Evolutionary conservation across 108 stramenopile genomes (phyloP).

Genomic region (Fistulifera solaris): DNA sequence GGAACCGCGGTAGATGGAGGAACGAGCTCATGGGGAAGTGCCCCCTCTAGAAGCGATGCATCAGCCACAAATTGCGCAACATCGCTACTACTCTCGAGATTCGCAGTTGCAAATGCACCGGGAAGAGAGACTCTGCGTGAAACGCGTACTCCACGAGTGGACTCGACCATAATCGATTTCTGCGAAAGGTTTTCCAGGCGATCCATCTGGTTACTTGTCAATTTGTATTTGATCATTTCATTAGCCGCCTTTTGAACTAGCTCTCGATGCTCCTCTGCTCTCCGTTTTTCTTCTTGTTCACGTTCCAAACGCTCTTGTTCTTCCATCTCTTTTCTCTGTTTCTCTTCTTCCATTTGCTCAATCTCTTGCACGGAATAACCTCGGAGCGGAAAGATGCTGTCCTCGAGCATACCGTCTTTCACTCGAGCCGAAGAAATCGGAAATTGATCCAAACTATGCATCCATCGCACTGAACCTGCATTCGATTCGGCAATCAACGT

Average conservation of each 20-base stretch:
- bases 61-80: too few relatives aligned
- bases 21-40: too few relatives aligned
- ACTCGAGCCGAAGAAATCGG: conserved; percentile 47
- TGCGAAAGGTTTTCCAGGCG: too few relatives aligned
- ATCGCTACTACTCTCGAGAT: too few relatives aligned
- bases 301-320: conserved; percentile 31
- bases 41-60: too few relatives aligned
- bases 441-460: conserved; percentile 51
- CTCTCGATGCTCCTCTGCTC: conserved; percentile 28
- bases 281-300: conserved; percentile 30
- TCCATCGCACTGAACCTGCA: conserved; percentile 72
- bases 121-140: too few relatives aligned
- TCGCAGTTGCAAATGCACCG: too few relatives aligned
- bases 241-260: conserved; percentile 3
- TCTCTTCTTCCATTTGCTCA: conserved; percentile 49
- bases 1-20: too few relatives aligned
- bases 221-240: not conserved
- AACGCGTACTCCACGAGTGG: too few relatives aligned
- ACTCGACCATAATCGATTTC: too few relatives aligned
- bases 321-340: conserved; percentile 39
- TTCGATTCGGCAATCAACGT: conserved; percentile 76
- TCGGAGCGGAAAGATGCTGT: conserved; percentile 54
- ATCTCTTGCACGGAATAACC: conserved; percentile 69
- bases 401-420: conserved; percentile 58
- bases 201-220: too few relatives aligned